A percentile compares a stretch with the other conserved stretches of the same genome.
Evolutionary conservation across 148 eudicot genomes (phyloP).

Genomic region (Spergularia bocconei): DNA sequence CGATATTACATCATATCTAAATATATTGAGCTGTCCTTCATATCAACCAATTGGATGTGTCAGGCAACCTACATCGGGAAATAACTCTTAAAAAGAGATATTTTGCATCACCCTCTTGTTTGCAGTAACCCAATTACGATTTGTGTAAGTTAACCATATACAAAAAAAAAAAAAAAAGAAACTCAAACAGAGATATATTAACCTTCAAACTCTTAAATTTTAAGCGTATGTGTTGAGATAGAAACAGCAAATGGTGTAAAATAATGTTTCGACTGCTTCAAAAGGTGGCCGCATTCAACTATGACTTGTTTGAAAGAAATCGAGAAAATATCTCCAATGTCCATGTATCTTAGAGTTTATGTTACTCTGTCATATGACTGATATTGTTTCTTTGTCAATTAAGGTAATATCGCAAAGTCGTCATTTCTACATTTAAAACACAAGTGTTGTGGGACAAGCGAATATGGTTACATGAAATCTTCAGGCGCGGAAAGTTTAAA

Average conservation of each 20-base stretch:
- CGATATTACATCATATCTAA: neutral
- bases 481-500: neutral
- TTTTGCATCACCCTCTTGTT: no score
- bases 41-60: no score
- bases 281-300: neutral
- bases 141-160: no score
- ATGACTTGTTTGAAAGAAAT: neutral
- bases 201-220: no score
- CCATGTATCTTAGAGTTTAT: neutral
- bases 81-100: no score
- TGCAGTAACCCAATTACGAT: no score
- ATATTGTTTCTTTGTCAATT: neutral
- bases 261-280: neutral
- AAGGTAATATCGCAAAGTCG: constrained; percentile 6
- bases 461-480: neutral
- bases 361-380: neutral
- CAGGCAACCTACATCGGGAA: neutral
- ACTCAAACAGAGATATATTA: no score
- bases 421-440: neutral
- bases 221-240: no score
- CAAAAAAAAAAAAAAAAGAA: no score
- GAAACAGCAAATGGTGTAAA: no score
- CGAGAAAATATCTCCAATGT: neutral
- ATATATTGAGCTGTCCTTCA: no score
- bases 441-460: neutral